phyloP scores from a whole-genome alignment of 495 filamentous ascomycete species.

The Durotheca rogersii region DNA sequence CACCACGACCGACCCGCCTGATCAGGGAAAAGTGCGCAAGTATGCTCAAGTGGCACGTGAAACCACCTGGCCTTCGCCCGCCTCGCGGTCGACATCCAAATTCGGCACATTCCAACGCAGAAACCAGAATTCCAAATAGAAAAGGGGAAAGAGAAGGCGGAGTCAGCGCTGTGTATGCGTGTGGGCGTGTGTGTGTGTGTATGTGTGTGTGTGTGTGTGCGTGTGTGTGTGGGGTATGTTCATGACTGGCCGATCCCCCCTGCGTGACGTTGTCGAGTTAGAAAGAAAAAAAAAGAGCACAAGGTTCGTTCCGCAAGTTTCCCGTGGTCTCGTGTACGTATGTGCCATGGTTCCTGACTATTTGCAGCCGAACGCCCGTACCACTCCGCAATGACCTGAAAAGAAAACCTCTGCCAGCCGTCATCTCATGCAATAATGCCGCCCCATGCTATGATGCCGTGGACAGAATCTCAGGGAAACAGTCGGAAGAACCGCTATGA shows the following conservation, averaged over 20 bases:
- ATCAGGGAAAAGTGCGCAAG: too few species aligned
- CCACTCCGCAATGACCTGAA: conserved; percentile 29
- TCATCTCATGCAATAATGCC: conserved; percentile 38
- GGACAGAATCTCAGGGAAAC: conserved; percentile 27
- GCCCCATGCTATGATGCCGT: conserved; percentile 39
- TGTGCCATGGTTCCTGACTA: conserved; percentile 36
- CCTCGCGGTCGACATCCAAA: conserved; percentile 13
- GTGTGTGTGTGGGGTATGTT: too few species aligned
- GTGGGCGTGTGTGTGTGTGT: too few species aligned
- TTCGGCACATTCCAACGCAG: conserved; percentile 1
- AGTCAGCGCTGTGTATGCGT: too few species aligned
- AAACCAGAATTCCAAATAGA: conserved; percentile 16
- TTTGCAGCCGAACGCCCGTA: conserved; percentile 38
- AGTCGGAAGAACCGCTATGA: conserved; percentile 20
- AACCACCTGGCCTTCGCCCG: conserved; percentile 4
- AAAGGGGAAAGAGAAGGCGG: too few species aligned
- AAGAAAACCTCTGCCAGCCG: conserved; percentile 26
- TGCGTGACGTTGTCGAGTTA: too few species aligned
- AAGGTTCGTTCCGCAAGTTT: conserved; percentile 22
- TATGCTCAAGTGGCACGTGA: background rate
- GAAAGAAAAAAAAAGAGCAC: too few species aligned
- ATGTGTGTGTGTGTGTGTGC: too few species aligned
- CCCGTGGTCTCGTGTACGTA: conserved; percentile 31
- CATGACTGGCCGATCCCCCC: too few species aligned
- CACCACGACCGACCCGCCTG: conserved; percentile 9